A percentile compares a stretch with the other conserved stretches of the same genome.
phyloP scores from a whole-genome alignment of 257 asterid species.

The Pogostemon cablin region DNA sequence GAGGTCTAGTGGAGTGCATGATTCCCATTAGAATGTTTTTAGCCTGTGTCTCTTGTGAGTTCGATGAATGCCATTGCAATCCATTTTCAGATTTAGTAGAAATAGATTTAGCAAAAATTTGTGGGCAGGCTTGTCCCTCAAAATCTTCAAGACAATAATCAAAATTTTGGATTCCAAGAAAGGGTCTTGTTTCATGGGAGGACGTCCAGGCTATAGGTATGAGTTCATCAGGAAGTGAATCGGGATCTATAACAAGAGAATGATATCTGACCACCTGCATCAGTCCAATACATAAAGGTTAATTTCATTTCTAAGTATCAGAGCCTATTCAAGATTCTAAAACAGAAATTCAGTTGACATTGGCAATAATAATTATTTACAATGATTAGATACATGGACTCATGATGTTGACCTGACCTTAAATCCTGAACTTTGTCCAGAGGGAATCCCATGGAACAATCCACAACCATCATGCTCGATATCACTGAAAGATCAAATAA shows the following conservation, averaged over 20 bases:
- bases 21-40: constrained; percentile 86
- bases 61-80: constrained; percentile 38
- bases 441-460: constrained; percentile 78
- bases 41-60: constrained; percentile 41
- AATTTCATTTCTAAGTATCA: not conserved
- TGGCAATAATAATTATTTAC: not conserved
- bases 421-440: constrained; percentile 82
- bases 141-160: constrained; percentile 42
- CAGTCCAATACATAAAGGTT: constrained; percentile 24
- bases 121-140: constrained; percentile 40
- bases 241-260: constrained; percentile 86
- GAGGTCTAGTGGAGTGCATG: constrained; percentile 91
- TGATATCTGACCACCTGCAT: constrained; percentile 93
- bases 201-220: constrained; percentile 97
- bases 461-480: constrained; percentile 75
- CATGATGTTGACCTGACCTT: constrained; percentile 56
- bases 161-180: constrained; percentile 44
- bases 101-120: constrained; percentile 36
- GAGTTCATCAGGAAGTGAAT: constrained; percentile 83
- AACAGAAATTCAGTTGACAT: not conserved
- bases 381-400: not conserved
- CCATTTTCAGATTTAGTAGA: constrained; percentile 40
- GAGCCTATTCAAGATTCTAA: not conserved
- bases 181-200: constrained; percentile 60
- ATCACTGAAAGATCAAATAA: constrained; percentile 55